phyloP scores from a whole-genome alignment of 371 early-diverging fungal genomes.

The Furculomyces boomerangus region DNA sequence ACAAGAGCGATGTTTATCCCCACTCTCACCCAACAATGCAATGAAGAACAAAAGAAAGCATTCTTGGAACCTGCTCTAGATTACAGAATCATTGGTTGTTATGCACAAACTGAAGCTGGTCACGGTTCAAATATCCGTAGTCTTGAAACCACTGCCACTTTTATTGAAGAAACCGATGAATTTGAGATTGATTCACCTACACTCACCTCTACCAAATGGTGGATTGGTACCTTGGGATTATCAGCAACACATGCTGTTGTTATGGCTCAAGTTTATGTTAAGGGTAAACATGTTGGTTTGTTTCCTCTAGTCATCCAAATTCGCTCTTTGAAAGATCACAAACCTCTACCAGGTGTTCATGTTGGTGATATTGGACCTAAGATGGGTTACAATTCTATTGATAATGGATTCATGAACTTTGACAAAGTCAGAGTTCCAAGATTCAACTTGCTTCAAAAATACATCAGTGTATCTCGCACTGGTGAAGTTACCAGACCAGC shows the following conservation, averaged over 20 bases:
- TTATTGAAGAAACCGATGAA: constrained; percentile 52
- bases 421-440: constrained; percentile 62
- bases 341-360: constrained; percentile 56
- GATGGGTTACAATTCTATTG: constrained; percentile 60
- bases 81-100: constrained; percentile 67
- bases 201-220: constrained; percentile 71
- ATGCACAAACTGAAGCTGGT: constrained; percentile 65
- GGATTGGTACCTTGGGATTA: constrained; percentile 70
- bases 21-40: constrained; percentile 48
- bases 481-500: constrained; percentile 49
- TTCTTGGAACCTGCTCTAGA: constrained; percentile 51
- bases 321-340: constrained; percentile 55
- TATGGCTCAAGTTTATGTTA: constrained; percentile 68
- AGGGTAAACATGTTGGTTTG: constrained; percentile 61
- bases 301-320: constrained; percentile 76
- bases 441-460: constrained; percentile 56
- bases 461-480: constrained; percentile 45
- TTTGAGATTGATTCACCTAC: constrained; percentile 72
- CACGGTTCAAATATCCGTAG: constrained; percentile 71
- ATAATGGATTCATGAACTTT: constrained; percentile 72
- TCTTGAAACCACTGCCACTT: constrained; percentile 81
- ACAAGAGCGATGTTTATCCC: constrained; percentile 64
- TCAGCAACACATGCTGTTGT: constrained; percentile 65
- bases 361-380: constrained; percentile 86
- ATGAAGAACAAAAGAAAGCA: constrained; percentile 56